Conservation (phyloP, 169 alveolate genomes). For the Eimeria mitis region DNA sequence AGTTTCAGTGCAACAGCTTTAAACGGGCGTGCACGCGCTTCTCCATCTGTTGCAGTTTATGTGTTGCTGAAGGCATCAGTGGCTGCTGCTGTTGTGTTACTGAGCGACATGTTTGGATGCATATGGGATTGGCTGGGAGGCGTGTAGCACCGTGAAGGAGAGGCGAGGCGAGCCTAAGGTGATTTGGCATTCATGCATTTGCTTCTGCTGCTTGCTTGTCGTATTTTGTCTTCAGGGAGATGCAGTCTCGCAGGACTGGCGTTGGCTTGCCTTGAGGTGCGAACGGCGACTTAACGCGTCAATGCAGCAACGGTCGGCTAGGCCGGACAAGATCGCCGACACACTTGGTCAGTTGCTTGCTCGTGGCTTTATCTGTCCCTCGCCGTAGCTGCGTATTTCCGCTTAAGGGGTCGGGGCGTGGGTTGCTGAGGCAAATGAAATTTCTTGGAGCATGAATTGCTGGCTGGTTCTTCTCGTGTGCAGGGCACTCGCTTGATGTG, state of each 20-base stretch:
- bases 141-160: neutral
- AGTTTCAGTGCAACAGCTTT: neutral
- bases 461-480: neutral
- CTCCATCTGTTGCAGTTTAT: neutral
- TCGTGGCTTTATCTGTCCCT: neutral
- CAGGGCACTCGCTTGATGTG: conserved; percentile 84
- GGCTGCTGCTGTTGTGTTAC: neutral
- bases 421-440: neutral
- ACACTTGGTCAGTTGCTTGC: conserved; percentile 39
- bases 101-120: neutral
- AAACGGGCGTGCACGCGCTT: neutral
- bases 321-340: conserved; percentile 80
- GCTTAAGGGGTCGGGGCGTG: conserved; percentile 5
- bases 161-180: neutral
- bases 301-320: conserved; percentile 81
- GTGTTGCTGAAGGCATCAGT: too few relatives aligned
- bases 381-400: neutral
- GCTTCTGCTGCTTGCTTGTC: neutral
- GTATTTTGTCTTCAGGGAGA: conserved; percentile 69
- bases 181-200: neutral
- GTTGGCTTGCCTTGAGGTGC: conserved; percentile 88
- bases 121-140: neutral
- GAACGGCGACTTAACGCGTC: conserved; percentile 85
- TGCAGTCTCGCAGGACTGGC: conserved; percentile 88
- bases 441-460: too few relatives aligned